A percentile compares a stretch with the other conserved stretches of the same genome.
Evolutionary conservation across 306 rosid species (phyloP).

Genomic region (Elaeagnus macrophylla): DNA sequence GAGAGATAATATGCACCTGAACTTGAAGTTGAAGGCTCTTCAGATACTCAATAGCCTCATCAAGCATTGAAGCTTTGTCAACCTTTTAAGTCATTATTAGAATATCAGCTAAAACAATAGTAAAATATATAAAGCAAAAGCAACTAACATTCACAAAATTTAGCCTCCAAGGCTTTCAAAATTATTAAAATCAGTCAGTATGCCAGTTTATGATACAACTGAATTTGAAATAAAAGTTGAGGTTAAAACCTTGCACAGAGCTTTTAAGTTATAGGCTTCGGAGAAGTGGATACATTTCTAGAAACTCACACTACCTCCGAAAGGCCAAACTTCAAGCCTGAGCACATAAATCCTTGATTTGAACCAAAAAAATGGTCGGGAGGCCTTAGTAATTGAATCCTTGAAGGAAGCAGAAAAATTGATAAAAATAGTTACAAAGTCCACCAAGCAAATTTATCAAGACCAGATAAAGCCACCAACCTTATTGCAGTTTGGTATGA

Average conservation of each 20-base stretch:
- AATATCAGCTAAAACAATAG: constrained; percentile 21
- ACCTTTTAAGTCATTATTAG: constrained; percentile 28
- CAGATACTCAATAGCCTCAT: constrained; percentile 84
- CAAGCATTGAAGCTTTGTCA: constrained; percentile 94
- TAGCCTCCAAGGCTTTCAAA: constrained; percentile 5
- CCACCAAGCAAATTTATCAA: not conserved
- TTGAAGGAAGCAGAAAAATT: too few species aligned
- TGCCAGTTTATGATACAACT: constrained; percentile 6
- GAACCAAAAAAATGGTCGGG: not conserved
- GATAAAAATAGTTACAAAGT: not conserved
- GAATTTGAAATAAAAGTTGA: constrained; percentile 13
- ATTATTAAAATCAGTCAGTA: not conserved
- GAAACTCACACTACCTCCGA: constrained; percentile 13
- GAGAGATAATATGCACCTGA: constrained; percentile 37
- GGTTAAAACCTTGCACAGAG: not conserved
- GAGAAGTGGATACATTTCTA: constrained; percentile 3
- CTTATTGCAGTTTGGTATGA: constrained; percentile 91
- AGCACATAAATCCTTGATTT: constrained; percentile 2
- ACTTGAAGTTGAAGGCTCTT: constrained; percentile 83
- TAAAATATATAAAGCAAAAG: constrained; percentile 1
- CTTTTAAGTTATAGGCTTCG: constrained; percentile 15
- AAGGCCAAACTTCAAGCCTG: constrained; percentile 7
- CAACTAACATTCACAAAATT: constrained; percentile 7
- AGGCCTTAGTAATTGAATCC: too few species aligned
- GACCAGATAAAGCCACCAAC: constrained; percentile 21